phyloP scores from a whole-genome alignment of 2,329 filamentous ascomycete genomes.

The Didymella pomorum region DNA sequence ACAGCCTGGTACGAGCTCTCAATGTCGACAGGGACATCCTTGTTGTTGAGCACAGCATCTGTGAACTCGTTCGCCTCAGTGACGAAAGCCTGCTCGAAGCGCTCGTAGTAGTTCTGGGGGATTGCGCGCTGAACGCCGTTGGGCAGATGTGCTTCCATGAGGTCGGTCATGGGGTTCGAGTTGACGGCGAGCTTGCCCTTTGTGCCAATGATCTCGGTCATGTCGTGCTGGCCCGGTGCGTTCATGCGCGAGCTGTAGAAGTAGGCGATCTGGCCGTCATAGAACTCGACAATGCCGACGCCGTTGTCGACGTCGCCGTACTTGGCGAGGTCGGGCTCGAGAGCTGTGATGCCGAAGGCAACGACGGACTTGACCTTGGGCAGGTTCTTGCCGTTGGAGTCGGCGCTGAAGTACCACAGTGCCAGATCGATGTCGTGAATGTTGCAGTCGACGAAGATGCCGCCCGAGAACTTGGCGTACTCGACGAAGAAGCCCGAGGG shows the following conservation, averaged over 20 bases:
- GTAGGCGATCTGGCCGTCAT: slow-evolving; percentile 68
- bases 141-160: slow-evolving; percentile 64
- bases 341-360: slow-evolving; percentile 66
- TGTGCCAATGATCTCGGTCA: slow-evolving; percentile 72
- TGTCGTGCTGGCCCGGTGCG: slow-evolving; percentile 72
- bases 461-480: slow-evolving; percentile 71
- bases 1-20: slow-evolving; percentile 66
- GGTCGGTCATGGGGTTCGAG: slow-evolving; percentile 62
- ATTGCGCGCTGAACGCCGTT: slow-evolving; percentile 66
- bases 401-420: slow-evolving; percentile 65
- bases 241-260: slow-evolving; percentile 72
- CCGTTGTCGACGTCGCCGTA: slow-evolving; percentile 70
- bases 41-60: slow-evolving; percentile 64
- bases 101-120: slow-evolving; percentile 68
- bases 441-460: slow-evolving; percentile 75
- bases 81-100: slow-evolving; percentile 70
- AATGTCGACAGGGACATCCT: slow-evolving; percentile 64
- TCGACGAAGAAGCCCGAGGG: slow-evolving; percentile 72
- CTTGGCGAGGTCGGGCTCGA: slow-evolving; percentile 65
- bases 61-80: slow-evolving; percentile 71
- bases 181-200: slow-evolving; percentile 70
- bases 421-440: slow-evolving; percentile 75
- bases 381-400: slow-evolving; percentile 26
- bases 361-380: slow-evolving; percentile 63
- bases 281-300: slow-evolving; percentile 71